phyloP scores from a whole-genome alignment of 345 rosid genomes.

The Heritiera fomes region DNA sequence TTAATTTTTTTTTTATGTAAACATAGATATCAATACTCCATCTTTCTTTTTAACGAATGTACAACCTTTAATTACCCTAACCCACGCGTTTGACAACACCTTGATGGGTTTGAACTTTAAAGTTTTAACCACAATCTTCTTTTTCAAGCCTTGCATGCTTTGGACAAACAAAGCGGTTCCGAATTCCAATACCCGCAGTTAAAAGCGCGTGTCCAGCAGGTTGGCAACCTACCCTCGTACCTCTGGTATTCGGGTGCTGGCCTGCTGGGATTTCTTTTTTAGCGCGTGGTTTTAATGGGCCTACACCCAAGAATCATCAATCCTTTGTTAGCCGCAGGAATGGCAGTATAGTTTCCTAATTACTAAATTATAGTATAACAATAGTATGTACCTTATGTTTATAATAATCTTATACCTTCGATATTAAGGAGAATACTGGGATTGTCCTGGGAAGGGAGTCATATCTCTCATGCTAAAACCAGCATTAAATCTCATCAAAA shows the following conservation, averaged over 20 bases:
- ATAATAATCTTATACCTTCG: not conserved
- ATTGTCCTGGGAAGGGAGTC: not conserved
- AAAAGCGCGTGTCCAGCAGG: not conserved
- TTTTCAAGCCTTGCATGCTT: not conserved
- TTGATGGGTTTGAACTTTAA: not conserved
- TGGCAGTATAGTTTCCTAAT: too few species aligned
- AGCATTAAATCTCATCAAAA: not conserved
- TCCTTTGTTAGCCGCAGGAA: not conserved
- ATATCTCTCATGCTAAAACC: constrained; percentile 4
- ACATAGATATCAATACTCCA: too few species aligned
- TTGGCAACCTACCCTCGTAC: not conserved
- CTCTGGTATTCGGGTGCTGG: not conserved
- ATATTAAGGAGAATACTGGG: constrained; percentile 10
- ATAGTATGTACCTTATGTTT: not conserved
- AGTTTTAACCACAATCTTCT: not conserved
- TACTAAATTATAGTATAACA: not conserved
- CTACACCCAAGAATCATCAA: not conserved
- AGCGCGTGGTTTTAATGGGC: constrained; percentile 8
- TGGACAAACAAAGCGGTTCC: not conserved
- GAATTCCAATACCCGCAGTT: not conserved
- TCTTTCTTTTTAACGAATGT: too few species aligned
- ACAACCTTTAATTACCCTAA: not conserved
- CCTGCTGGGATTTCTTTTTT: not conserved
- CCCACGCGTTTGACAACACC: not conserved
- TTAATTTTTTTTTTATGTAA: too few species aligned